Evolutionary conservation across 2,329 filamentous ascomycete genomes (phyloP).

Genomic region (Stemphylium vesicarium): DNA sequence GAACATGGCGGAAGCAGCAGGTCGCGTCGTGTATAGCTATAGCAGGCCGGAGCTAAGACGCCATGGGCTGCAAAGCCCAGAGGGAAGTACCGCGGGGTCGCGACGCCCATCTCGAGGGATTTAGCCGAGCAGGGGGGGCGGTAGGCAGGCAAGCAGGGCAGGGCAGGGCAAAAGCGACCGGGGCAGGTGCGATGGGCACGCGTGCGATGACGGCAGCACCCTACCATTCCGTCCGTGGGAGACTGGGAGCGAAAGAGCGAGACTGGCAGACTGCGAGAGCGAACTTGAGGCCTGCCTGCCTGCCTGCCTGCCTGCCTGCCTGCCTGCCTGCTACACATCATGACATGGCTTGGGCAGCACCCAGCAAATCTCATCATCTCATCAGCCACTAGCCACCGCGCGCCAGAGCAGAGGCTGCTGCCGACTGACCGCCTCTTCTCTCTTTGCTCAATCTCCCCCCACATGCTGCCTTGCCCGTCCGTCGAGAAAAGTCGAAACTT

Average conservation of each 20-base stretch:
- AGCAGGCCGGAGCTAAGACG: slow-evolving; percentile 20
- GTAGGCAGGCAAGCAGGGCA: not conserved
- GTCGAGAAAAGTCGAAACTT: not conserved
- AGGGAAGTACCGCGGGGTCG: slow-evolving; percentile 17
- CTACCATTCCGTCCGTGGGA: not conserved
- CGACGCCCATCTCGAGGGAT: slow-evolving; percentile 22
- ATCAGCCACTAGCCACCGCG: not conserved
- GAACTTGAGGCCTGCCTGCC: no score
- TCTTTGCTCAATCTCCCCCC: not conserved
- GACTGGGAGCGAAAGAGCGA: not conserved
- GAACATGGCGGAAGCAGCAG: slow-evolving; percentile 27
- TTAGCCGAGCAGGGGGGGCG: slow-evolving; percentile 29
- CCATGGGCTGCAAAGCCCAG: slow-evolving; percentile 9
- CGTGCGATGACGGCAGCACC: not conserved
- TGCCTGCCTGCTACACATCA: no score
- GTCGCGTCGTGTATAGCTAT: slow-evolving; percentile 21
- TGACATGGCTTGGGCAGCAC: not conserved
- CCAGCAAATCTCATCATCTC: not conserved
- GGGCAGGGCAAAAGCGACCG: not conserved
- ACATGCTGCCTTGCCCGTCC: not conserved
- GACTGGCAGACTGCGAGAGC: not conserved
- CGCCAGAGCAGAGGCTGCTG: not conserved
- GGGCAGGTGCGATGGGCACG: not conserved
- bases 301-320: no score
- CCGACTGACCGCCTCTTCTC: not conserved